Conservation (phyloP, 139 green algal species). For the Coelastrella sp. region DNA sequence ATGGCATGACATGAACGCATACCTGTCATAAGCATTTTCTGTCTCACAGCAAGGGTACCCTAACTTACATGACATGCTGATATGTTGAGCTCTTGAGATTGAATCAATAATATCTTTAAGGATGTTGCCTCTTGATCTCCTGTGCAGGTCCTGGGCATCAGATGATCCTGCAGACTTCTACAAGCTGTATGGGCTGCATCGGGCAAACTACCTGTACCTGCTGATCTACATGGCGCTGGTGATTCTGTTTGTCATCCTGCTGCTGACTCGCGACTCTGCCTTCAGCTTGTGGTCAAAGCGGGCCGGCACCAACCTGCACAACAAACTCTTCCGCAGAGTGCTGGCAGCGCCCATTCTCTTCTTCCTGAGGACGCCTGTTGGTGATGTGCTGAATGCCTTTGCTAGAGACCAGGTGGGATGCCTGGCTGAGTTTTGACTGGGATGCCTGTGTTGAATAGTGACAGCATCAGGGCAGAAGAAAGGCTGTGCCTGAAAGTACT, state of each 20-base stretch:
- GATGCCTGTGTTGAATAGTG: background rate
- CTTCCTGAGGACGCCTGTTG: slow-evolving; percentile 69
- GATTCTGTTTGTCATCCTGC: slow-evolving; percentile 60
- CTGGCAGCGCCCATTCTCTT: slow-evolving; percentile 64
- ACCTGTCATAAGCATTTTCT: too few species aligned
- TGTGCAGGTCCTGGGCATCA: slow-evolving; percentile 30
- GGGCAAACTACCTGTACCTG: slow-evolving; percentile 55
- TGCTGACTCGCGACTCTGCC: slow-evolving; percentile 59
- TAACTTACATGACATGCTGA: too few species aligned
- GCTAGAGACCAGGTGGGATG: slow-evolving; percentile 58
- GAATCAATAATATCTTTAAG: background rate
- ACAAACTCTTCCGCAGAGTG: slow-evolving; percentile 63
- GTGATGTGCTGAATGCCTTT: slow-evolving; percentile 67
- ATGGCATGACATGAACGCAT: too few species aligned
- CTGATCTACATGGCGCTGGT: slow-evolving; percentile 66
- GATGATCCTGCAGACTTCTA: slow-evolving; percentile 43
- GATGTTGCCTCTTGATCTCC: background rate
- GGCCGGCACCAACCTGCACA: slow-evolving; percentile 59
- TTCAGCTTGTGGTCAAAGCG: slow-evolving; percentile 62
- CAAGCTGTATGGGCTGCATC: background rate
- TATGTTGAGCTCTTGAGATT: background rate
- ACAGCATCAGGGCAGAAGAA: background rate
- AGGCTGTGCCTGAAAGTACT: background rate
- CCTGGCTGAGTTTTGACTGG: background rate
- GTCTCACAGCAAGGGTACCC: too few species aligned